Base-by-base conservation (phyloP, 1,139 yeast species). In the Suhomyces maxii region DNA sequence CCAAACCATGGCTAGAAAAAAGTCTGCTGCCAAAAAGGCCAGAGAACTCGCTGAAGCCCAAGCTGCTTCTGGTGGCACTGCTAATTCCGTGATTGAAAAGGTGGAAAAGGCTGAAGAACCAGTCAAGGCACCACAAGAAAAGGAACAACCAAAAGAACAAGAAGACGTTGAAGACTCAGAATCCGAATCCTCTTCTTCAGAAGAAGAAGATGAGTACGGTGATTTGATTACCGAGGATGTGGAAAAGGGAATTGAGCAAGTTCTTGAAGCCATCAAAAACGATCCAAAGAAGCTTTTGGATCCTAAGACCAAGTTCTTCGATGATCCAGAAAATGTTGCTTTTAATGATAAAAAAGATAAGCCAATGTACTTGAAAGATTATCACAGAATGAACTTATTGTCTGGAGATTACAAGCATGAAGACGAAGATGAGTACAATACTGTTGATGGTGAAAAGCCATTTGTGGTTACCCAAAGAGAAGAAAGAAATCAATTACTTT, bases 191-290 rank as follows among this genome's bases (percentile, higher is more conserved):
- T 66, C 75, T 1, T 64, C 72, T 6, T 68, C 74, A 2, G 97
- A 89, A 62, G 93, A 85, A 6, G 99, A 95, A 66, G 99, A 95
- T 61, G 97, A 91, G 52, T 86, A 67, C 57, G 99, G 97, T 40
- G 96, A 89, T 35, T 71, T 93, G 48, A 76, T 89, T 45, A 93
- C 98, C 0, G 90, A 83, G 41, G 90, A 87, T 46, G 89, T 95
- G 7, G 97, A 95, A 54, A 67, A 75, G 13, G 95, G 95, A 9
- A 85, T 95, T 55, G 74, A 79, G 46, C 75, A 83, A 42, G 96
- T 93, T 2, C 67, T 95, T 46, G 63, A 71, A 25, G 85, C 96
- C 0, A 79, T 95, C 51, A 82, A 80, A 59, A 74, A 75, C 8
- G 83, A 87, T 48, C 93, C 93, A 43, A 58, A 60, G 40, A 76